Evolutionary conservation across 2,329 filamentous ascomycete species (phyloP).

Genomic region (Teratosphaeria epicoccoides): DNA sequence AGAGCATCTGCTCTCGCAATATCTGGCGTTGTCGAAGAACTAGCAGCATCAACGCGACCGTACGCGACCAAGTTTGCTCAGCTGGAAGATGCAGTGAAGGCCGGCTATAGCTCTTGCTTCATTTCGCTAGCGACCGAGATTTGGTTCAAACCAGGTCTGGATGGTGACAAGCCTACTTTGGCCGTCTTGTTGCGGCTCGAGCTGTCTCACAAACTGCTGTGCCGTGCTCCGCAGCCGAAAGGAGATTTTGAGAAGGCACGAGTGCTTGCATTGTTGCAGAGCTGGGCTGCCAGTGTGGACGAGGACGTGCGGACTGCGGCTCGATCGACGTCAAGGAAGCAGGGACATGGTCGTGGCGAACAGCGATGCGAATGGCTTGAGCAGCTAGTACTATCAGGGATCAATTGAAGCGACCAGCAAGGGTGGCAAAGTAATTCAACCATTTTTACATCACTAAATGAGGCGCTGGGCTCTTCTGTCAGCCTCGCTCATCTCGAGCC

Average conservation of each 20-base stretch:
- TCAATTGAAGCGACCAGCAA: background rate
- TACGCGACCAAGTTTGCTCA: background rate
- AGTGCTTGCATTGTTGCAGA: background rate
- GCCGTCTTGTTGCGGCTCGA: background rate
- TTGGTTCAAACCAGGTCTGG: background rate
- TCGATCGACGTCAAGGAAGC: background rate
- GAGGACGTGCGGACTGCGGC: background rate
- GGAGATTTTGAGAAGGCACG: background rate
- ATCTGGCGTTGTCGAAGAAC: background rate
- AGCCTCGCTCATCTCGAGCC: background rate
- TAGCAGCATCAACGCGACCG: background rate
- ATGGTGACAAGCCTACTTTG: background rate
- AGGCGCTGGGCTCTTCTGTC: background rate
- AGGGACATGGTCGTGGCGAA: background rate
- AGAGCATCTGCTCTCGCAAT: background rate
- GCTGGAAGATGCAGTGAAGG: background rate
- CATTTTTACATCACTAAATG: background rate
- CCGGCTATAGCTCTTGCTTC: background rate
- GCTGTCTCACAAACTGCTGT: background rate
- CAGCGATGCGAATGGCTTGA: background rate
- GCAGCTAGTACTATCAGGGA: background rate
- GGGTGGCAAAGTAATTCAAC: background rate
- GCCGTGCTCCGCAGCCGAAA: background rate
- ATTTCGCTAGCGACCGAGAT: background rate
- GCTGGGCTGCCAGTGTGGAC: background rate